These are phyloP conservation scores for Sphaerostilbella broomeana DNA, from an alignment of 2,329 filamentous ascomycete genomes.

Conservation along the genomic window DNA sequence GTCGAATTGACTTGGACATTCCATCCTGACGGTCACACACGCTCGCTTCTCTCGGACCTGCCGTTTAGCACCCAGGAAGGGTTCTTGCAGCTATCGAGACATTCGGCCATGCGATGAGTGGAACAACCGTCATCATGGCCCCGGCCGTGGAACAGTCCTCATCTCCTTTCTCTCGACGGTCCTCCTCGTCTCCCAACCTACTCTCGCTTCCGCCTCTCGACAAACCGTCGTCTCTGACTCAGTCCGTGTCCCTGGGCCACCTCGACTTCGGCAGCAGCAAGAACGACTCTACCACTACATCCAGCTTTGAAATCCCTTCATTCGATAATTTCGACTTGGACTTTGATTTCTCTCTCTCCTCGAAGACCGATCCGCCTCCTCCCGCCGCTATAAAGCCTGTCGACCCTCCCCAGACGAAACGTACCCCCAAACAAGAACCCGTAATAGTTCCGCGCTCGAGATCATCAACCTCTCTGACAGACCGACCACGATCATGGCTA, in stretches of 20 bases:
- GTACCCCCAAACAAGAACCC: background rate
- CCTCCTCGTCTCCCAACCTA: slow-evolving; percentile 30
- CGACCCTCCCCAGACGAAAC: slow-evolving; percentile 1
- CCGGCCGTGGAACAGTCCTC: slow-evolving; percentile 29
- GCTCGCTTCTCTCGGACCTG: slow-evolving; percentile 13
- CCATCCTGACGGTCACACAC: slow-evolving; percentile 16
- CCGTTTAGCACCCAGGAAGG: slow-evolving; percentile 2
- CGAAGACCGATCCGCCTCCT: background rate
- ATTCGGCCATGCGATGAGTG: slow-evolving; percentile 30
- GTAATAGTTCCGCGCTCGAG: slow-evolving; percentile 20
- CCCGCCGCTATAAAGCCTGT: slow-evolving; percentile 10
- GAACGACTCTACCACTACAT: slow-evolving; percentile 20
- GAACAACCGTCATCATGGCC: slow-evolving; percentile 33
- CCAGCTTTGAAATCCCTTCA: slow-evolving; percentile 45
- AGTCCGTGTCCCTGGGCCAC: slow-evolving; percentile 3
- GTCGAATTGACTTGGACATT: slow-evolving; percentile 18
- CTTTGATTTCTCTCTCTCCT: slow-evolving; percentile 39
- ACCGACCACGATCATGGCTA: slow-evolving; percentile 48
- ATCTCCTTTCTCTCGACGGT: slow-evolving; percentile 26
- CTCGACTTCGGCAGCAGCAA: too few species aligned
- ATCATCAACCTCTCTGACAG: slow-evolving; percentile 41
- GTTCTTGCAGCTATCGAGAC: slow-evolving; percentile 2
- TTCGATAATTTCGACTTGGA: slow-evolving; percentile 46
- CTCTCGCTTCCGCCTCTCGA: slow-evolving; percentile 24
- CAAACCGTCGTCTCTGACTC: slow-evolving; percentile 16